Conservation (phyloP, 768 basidiomycete genomes). For the Tephrocybe sp. region DNA sequence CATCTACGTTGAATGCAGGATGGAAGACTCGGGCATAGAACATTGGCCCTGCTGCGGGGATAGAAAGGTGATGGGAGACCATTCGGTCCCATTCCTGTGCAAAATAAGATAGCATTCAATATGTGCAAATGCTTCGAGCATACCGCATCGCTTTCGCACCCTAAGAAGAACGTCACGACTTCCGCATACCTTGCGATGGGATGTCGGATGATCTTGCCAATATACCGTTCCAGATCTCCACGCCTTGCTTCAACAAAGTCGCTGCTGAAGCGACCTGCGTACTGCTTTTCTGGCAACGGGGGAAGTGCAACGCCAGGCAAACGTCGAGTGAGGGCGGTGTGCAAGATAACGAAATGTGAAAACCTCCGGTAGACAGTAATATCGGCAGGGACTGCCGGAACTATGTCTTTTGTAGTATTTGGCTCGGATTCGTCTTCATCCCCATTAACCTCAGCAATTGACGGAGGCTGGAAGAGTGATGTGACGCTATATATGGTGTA, state of each 20-base stretch:
- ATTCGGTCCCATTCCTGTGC: constrained; percentile 70
- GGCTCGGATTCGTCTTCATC: constrained; percentile 15
- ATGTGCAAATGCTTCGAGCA: constrained; percentile 25
- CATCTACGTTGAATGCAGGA: constrained; percentile 81
- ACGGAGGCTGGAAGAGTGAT: constrained; percentile 56
- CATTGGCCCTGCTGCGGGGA: constrained; percentile 67
- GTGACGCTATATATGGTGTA: constrained; percentile 79
- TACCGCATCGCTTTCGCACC: constrained; percentile 74
- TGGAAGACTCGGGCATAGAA: constrained; percentile 84
- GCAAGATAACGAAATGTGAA: constrained; percentile 80
- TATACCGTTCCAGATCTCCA: constrained; percentile 79
- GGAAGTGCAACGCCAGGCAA: constrained; percentile 80
- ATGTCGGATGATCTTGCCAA: constrained; percentile 68
- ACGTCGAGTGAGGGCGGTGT: constrained; percentile 64
- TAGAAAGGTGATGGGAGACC: constrained; percentile 57
- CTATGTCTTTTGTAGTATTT: constrained; percentile 11
- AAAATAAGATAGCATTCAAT: neutral
- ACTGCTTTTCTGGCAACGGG: constrained; percentile 84
- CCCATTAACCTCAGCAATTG: constrained; percentile 13
- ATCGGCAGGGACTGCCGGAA: constrained; percentile 41
- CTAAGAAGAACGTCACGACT: constrained; percentile 76
- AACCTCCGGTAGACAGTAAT: constrained; percentile 82
- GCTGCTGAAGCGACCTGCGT: constrained; percentile 74
- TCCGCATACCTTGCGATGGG: constrained; percentile 79
- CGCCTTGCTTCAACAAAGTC: constrained; percentile 84